Base-by-base conservation (phyloP, 2,329 filamentous ascomycete species). In the Volutella citrinella region DNA sequence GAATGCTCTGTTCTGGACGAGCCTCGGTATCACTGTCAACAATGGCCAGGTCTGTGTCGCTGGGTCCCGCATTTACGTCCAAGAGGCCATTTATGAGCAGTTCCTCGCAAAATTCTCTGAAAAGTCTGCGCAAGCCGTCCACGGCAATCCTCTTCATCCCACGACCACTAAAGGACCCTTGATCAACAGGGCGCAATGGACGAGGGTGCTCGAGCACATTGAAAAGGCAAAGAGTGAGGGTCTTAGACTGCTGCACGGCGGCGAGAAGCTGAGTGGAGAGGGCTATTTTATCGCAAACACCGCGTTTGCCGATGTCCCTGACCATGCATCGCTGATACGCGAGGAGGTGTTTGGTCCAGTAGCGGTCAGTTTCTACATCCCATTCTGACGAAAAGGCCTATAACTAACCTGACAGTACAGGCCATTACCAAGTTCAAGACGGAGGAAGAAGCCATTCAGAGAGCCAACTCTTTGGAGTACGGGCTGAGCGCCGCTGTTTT, bases 161-260 rank as follows among this genome's bases (percentile, higher is more conserved):
- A 37, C 43, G 5, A 83, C 52, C 8, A 46, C 45, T 19, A 50
- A 51, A 32, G 51, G 54, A 7, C 54, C 54, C 5, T 47, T 55
- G 49, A 76, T 83, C 36, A 78, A 76, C 13, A 76, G 77, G 54
- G 55, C 66, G 16, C 82, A 85, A 51, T 79, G 76, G 47, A 77
- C 83, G 24, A 66, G 75, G 12, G 72, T 87, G 4, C 64, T 85
- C 12, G 69, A 69, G 2, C 86, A 81, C 56, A 78, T 87, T 31
- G 16, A 39, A 6, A 41, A 38, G 16, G 48, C 34, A 6, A 42
- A 46, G 22, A n/a, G 40, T 9, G 35, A 34, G 3, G 45, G 45
- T 10, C 36, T 40, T 2, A 32, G 30, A 3, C 22, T 46, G 3
- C 35, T 49, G 0, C 31, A 46, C 17, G 50, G 51, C 8, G 47